Base-by-base conservation (phyloP, 2,329 filamentous ascomycete genomes). In the Aspergillus fumigatus region DNA sequence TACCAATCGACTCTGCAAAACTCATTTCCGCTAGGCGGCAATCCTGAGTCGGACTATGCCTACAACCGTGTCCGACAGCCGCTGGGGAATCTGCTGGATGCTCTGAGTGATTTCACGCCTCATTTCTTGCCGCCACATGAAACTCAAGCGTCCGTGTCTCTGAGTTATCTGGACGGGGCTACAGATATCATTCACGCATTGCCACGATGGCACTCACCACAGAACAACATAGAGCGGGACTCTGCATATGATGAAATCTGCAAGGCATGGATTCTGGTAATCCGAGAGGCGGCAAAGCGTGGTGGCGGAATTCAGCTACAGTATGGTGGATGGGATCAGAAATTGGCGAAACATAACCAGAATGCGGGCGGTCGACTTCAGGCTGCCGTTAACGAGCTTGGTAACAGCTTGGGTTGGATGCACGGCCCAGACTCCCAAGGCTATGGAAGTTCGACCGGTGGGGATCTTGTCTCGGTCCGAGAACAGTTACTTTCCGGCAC, bases 211-310 rank as follows among this genome's bases (percentile, higher is more conserved):
- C 89, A 94, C 64, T 90, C 87, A 48, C 89, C 88, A 58, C 86
- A 90, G 60, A 89, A 97, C 76, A 92, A 92, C 63, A 84, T 96
- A 66, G 90, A 96, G 78, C 97, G 97, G 75, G 88, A 96, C 63
- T 91, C 91, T 61, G 92, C 93, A 6, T 99, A 99, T 70, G 93
- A 99, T 67, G 94, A 97, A 70, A 92, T 99, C 61, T 88, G 90
- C 26, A 91, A 88, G 68, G 94, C 94, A 1, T 99, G 94, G 94
- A 87, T 90, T 17, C 75, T 95, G 63, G 93, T 96, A 51, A 89
- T 99, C 64, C 88, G 87, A 59, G 94, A 99, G 74, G 91, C 92
- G 1, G 87, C 89, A 23, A 97, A 97, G 79, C 84, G 89, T 64
- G 93, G 91, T 10, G 92, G 91, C 27, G 94, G 94, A 35, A 94